These are phyloP conservation scores for Galeopsis tetrahit DNA, from an alignment of 257 asterid genomes.

Conservation along the genomic window DNA sequence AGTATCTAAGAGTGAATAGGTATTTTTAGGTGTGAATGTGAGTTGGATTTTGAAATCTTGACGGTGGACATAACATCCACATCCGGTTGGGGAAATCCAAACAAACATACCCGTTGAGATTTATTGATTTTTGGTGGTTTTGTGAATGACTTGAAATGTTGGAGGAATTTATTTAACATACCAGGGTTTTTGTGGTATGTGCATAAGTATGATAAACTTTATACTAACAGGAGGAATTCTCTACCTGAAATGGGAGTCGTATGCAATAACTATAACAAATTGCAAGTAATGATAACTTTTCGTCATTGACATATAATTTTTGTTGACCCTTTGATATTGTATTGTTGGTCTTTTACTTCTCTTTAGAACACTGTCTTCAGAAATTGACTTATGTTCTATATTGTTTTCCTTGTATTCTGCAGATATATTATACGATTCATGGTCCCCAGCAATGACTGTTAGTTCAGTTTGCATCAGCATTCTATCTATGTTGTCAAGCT, in stretches of 20 bases:
- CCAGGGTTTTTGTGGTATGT: conserved; percentile 2
- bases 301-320: neutral
- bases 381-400: neutral
- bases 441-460: conserved; percentile 99
- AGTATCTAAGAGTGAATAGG: no score
- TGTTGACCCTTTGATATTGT: neutral
- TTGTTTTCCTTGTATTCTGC: conserved; percentile 33
- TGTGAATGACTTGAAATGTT: neutral
- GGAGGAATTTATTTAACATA: neutral
- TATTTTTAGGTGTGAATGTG: no score
- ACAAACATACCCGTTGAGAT: no score
- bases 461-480: conserved; percentile 97
- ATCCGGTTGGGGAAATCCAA: no score
- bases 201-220: neutral
- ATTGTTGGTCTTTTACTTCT: neutral
- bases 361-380: neutral
- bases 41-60: no score
- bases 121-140: neutral
- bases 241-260: conserved; percentile 8
- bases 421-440: conserved; percentile 94
- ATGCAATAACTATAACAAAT: neutral
- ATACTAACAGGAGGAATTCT: neutral
- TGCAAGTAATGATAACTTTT: neutral
- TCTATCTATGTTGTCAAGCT: conserved; percentile 98
- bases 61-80: no score